Conservation (phyloP, 306 rosid genomes). For the barrel medic (Medicago truncatula) region DNA sequence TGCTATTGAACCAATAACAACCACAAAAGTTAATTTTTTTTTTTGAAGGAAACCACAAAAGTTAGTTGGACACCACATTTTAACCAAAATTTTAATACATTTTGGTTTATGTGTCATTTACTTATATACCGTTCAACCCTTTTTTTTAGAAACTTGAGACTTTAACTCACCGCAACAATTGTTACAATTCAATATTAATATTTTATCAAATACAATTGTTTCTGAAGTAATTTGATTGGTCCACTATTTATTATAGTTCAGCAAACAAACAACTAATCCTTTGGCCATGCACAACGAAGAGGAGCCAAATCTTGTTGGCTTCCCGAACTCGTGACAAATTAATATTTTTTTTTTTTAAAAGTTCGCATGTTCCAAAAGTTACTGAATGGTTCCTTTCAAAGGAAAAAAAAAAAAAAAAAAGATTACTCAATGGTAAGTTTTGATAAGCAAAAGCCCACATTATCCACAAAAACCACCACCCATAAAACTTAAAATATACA, state of each 20-base stretch:
- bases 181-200: no score
- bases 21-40: no score
- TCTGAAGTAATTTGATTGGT: background rate
- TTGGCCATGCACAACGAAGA: slow-evolving; percentile 35
- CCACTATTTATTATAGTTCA: background rate
- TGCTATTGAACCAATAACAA: no score
- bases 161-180: no score
- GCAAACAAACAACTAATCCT: slow-evolving; percentile 6
- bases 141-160: no score
- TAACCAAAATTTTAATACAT: no score
- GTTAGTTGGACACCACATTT: no score
- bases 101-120: no score
- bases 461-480: slow-evolving; percentile 38
- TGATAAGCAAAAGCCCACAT: slow-evolving; percentile 26
- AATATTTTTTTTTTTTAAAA: background rate
- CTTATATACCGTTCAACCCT: no score
- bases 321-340: slow-evolving; percentile 24
- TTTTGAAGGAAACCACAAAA: no score
- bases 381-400: background rate
- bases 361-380: background rate
- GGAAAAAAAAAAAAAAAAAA: background rate
- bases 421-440: background rate
- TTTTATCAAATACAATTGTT: no score
- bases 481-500: background rate
- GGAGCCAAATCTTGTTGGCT: slow-evolving; percentile 32